A percentile compares a stretch with the other conserved stretches of the same genome.
These are phyloP conservation scores for Rhizophagus sp. DNA, from an alignment of 192 early-diverging fungal genomes.

Conservation along the genomic window DNA sequence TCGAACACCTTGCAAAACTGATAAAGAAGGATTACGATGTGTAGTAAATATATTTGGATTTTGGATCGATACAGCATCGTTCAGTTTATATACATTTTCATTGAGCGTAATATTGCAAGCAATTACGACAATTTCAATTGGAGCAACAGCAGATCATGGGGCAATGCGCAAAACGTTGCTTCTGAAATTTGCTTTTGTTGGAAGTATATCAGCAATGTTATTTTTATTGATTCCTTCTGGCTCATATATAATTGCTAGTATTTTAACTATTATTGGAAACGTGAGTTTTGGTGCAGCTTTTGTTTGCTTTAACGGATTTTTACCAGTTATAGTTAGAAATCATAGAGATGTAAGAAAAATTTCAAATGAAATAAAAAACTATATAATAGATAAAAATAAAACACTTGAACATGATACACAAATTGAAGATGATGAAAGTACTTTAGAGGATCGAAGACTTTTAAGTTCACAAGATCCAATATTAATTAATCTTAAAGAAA, in stretches of 20 bases:
- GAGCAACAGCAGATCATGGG: constrained; percentile 41
- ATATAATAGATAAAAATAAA: not conserved
- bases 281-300: constrained; percentile 50
- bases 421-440: not conserved
- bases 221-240: constrained; percentile 36
- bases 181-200: constrained; percentile 41
- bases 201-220: constrained; percentile 46
- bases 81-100: constrained; percentile 45
- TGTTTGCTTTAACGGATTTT: constrained; percentile 55
- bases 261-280: constrained; percentile 45
- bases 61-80: constrained; percentile 44
- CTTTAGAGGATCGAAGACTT: not conserved
- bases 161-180: constrained; percentile 47
- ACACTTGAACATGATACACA: not conserved
- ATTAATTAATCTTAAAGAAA: not conserved
- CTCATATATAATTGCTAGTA: constrained; percentile 35
- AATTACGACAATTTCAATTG: constrained; percentile 42
- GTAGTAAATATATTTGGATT: constrained; percentile 39
- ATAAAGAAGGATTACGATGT: constrained; percentile 31
- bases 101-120: constrained; percentile 45
- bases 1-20: constrained; percentile 22
- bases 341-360: constrained; percentile 30
- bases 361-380: constrained; percentile 15
- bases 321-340: constrained; percentile 49
- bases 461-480: not conserved